phyloP scores from a whole-genome alignment of 2,329 filamentous ascomycete species.

The Colletotrichum sidae region DNA sequence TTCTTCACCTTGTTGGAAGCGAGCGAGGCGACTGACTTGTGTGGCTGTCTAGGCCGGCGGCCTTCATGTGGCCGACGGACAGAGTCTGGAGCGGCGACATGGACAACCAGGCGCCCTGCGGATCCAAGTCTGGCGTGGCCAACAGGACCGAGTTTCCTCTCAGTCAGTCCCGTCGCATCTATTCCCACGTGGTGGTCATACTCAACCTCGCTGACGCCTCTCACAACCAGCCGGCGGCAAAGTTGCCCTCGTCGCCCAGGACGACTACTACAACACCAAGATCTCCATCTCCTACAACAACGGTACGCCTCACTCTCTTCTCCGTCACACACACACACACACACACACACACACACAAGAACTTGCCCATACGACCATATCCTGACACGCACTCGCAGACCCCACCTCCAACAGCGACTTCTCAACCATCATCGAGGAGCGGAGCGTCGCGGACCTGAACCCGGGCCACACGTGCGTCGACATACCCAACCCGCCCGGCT shows the following conservation, averaged over 20 bases:
- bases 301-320: conserved; percentile 46
- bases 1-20: neutral
- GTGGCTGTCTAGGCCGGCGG: conserved; percentile 53
- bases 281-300: conserved; percentile 63
- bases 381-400: conserved; percentile 37
- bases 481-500: conserved; percentile 43
- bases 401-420: conserved; percentile 47
- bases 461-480: conserved; percentile 54
- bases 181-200: too few species aligned
- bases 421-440: conserved; percentile 44
- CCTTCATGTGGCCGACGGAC: conserved; percentile 67
- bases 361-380: too few species aligned
- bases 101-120: conserved; percentile 66
- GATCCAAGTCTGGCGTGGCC: conserved; percentile 54
- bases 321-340: too few species aligned
- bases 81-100: conserved; percentile 60
- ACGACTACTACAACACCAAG: conserved; percentile 63
- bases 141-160: conserved; percentile 65
- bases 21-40: neutral
- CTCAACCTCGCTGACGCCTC: too few species aligned
- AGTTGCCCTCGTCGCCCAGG: conserved; percentile 63
- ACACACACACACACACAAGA: too few species aligned
- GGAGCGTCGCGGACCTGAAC: conserved; percentile 46
- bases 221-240: conserved; percentile 56
- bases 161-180: conserved; percentile 44